Percentiles rank a stretch among this genome's conserved stretches.
phyloP scores from a whole-genome alignment of 768 basidiomycete genomes.

The Baorangia bicolor region DNA sequence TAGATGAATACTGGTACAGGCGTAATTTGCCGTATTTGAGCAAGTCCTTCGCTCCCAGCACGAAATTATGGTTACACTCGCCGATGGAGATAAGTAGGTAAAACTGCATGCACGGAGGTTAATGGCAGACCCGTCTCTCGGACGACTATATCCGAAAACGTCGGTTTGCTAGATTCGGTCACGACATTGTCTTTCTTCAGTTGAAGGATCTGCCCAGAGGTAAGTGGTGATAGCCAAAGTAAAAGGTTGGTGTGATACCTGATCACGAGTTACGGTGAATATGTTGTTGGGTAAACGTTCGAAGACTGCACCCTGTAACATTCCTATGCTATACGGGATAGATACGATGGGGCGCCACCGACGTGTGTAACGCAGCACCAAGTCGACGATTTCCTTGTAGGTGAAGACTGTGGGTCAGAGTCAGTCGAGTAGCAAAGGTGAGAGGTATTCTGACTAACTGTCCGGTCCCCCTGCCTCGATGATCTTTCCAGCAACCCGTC shows the following conservation, averaged over 20 bases:
- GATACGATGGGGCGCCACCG: slow-evolving; percentile 59
- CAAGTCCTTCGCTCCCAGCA: background rate
- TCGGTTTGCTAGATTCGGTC: slow-evolving; percentile 29
- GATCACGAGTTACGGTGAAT: slow-evolving; percentile 68
- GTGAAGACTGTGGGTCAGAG: slow-evolving; percentile 53
- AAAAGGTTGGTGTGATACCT: slow-evolving; percentile 40
- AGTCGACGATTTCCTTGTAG: slow-evolving; percentile 64
- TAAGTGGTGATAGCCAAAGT: background rate
- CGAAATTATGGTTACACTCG: background rate
- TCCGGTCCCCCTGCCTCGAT: slow-evolving; percentile 51
- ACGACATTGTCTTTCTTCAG: slow-evolving; percentile 60
- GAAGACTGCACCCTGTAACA: slow-evolving; percentile 61
- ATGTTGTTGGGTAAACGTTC: slow-evolving; percentile 62
- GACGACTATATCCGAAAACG: slow-evolving; percentile 37
- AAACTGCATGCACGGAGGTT: slow-evolving; percentile 48
- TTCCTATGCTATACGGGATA: slow-evolving; percentile 61
- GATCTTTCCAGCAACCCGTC: slow-evolving; percentile 41
- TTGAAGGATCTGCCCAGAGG: slow-evolving; percentile 53
- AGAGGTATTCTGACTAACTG: slow-evolving; percentile 35
- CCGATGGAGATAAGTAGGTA: slow-evolving; percentile 49
- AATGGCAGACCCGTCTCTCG: slow-evolving; percentile 39
- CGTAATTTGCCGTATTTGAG: background rate
- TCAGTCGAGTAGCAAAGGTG: slow-evolving; percentile 37
- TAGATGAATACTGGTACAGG: background rate
- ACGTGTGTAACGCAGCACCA: slow-evolving; percentile 53